Base-by-base conservation (phyloP, 225 moss, liverwort and hornwort genomes). In the Polytrichum commune region DNA sequence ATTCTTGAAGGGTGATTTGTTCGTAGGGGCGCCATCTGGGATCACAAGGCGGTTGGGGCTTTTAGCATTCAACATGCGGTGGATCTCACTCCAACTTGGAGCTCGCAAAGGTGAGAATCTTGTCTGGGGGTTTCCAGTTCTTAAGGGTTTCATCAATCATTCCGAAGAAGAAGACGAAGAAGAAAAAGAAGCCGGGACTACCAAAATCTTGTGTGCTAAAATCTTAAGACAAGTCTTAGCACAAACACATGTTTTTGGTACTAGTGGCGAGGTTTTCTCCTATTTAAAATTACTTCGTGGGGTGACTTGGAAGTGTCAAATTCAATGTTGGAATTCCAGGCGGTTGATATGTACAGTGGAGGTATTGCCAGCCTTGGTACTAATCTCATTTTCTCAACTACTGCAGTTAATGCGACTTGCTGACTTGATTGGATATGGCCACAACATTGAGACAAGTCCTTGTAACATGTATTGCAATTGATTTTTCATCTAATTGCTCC, bases 391-490 rank as follows among this genome's bases (percentile, higher is more conserved):
- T 33, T 29, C 25, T 13, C 33, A 29, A 10, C 54, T 68, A 19
- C 35, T 63, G 75, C 85, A 88, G 89, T 76, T 90, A 75, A 86
- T 90, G 89, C 79, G 89, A 62, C 56, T 90, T 28, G 89, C 81
- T 53, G 89, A 90, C 75, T 61, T 90, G 70, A 82, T 90, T 76
- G 89, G 89, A n/a, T n/a, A n/a, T n/a, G n/a, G n/a, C n/a, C n/a
- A n/a, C n/a, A n/a, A n/a, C n/a, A n/a, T n/a, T n/a, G 84, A 86
- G 71, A 86, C 77, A 82, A 90, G 82, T 54, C 86, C 89, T 72
- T 86, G 86, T 69, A 90, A 90, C 75, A 88, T 85, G 88, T 88
- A 88, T 53, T 55, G 18, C 54, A 1, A 16, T 70, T 66, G 66
- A 46, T 32, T 8, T 8, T 33, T 66, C 6, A 53, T 22, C 5